phyloP scores from a whole-genome alignment of 1,284 basidiomycete genomes.

The Ceratobasidium papillatum region DNA sequence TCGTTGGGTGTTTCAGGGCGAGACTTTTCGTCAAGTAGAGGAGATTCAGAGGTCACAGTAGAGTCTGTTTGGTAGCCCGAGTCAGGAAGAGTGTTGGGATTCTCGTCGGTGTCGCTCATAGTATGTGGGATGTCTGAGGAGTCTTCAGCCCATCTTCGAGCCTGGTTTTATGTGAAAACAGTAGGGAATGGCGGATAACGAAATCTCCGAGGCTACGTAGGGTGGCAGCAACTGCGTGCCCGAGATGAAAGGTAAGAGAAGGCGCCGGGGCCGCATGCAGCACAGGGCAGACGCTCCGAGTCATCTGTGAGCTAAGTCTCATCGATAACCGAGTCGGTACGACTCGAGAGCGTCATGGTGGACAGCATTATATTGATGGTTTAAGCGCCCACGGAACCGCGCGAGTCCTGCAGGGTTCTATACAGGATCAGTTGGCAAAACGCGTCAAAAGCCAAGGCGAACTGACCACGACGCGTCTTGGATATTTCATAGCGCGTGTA shows the following conservation, averaged over 20 bases:
- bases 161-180: neutral
- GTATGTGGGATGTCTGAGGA: neutral
- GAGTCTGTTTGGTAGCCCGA: slow-evolving; percentile 5
- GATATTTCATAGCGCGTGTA: neutral
- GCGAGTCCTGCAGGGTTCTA: neutral
- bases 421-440: neutral
- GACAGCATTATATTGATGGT: neutral
- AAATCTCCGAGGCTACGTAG: neutral
- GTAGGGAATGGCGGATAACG: neutral
- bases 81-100: neutral
- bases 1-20: neutral
- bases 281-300: neutral
- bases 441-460: neutral
- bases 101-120: neutral
- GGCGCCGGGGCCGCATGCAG: neutral
- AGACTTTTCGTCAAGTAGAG: neutral
- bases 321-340: neutral
- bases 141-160: neutral
- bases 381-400: neutral
- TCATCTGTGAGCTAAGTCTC: neutral
- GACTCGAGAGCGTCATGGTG: neutral
- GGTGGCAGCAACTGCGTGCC: neutral
- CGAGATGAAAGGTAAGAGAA: neutral
- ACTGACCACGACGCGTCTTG: slow-evolving; percentile 1
- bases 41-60: neutral